Conservation (phyloP, 73 alveolate species). For the Blepharisma japonicum region DNA sequence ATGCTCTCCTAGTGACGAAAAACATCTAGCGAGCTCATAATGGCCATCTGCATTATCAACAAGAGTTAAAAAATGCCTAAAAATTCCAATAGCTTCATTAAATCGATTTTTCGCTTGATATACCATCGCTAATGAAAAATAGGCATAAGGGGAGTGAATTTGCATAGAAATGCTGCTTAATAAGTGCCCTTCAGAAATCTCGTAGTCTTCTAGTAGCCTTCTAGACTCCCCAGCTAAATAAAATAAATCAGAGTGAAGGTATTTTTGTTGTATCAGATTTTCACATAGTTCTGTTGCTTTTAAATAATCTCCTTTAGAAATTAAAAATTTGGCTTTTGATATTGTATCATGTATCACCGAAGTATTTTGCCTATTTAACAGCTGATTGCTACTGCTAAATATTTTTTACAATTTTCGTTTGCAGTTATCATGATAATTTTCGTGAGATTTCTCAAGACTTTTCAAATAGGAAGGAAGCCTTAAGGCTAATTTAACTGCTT, state of each 20-base stretch:
- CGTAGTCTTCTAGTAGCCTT: not conserved
- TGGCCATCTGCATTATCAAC: conserved; percentile 4
- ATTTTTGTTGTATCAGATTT: not conserved
- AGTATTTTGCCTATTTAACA: not conserved
- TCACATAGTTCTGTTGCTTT: not conserved
- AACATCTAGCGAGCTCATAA: conserved; percentile 14
- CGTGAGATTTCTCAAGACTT: conserved; percentile 3
- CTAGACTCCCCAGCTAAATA: conserved; percentile 1
- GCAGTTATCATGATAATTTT: not conserved
- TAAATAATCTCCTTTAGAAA: not conserved
- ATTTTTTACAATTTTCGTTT: not conserved
- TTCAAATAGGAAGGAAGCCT: conserved; percentile 14
- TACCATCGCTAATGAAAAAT: not conserved
- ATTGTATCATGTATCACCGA: not conserved
- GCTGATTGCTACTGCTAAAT: not conserved
- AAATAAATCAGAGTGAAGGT: conserved; percentile 11
- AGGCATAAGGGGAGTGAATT: not conserved
- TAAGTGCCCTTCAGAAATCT: not conserved
- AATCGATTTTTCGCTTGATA: not conserved
- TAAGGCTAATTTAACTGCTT: not conserved
- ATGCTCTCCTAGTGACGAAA: not conserved
- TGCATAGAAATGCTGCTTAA: not conserved
- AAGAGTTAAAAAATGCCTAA: not conserved
- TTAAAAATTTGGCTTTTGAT: not conserved
- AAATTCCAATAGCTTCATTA: not conserved